Evolutionary conservation across 1,284 basidiomycete genomes (phyloP).

Genomic region (Hemileia vastatrix): DNA sequence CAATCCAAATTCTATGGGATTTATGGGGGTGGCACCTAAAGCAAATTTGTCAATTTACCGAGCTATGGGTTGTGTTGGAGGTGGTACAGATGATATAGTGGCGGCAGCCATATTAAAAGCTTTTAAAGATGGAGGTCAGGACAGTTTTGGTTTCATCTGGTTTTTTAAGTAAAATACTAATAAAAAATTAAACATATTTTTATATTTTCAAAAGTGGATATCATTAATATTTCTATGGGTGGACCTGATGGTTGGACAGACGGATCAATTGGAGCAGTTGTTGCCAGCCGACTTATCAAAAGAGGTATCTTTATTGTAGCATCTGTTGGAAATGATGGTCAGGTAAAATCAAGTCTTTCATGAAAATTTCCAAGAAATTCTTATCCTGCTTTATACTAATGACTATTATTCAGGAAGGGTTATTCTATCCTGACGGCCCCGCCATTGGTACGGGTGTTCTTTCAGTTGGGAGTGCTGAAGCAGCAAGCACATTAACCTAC

Average conservation of each 20-base stretch:
- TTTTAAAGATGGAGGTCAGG: constrained; percentile 31
- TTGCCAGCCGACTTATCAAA: constrained; percentile 18
- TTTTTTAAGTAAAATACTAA: too few species aligned
- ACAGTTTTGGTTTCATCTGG: too few species aligned
- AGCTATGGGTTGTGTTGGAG: constrained; percentile 46
- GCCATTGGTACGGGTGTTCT: constrained; percentile 44
- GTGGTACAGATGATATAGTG: constrained; percentile 46
- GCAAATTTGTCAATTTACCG: constrained; percentile 34
- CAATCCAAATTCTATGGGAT: constrained; percentile 29
- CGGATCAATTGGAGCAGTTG: constrained; percentile 16
- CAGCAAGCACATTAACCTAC: constrained; percentile 12
- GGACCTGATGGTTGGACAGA: constrained; percentile 37
- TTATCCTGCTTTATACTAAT: neutral
- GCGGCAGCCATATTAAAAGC: constrained; percentile 44
- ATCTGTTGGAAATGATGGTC: constrained; percentile 46
- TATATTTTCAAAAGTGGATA: constrained; percentile 46
- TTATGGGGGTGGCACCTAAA: constrained; percentile 29
- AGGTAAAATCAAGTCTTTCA: constrained; percentile 4
- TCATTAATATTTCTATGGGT: constrained; percentile 58
- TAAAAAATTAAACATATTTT: too few species aligned
- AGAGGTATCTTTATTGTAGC: constrained; percentile 25
- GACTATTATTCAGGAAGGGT: constrained; percentile 34
- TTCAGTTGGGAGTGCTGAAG: constrained; percentile 36
- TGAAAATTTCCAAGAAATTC: neutral
- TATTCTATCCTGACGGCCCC: constrained; percentile 46